phyloP scores from a whole-genome alignment of 2,329 filamentous ascomycete genomes.

The Exophiala sp. region DNA sequence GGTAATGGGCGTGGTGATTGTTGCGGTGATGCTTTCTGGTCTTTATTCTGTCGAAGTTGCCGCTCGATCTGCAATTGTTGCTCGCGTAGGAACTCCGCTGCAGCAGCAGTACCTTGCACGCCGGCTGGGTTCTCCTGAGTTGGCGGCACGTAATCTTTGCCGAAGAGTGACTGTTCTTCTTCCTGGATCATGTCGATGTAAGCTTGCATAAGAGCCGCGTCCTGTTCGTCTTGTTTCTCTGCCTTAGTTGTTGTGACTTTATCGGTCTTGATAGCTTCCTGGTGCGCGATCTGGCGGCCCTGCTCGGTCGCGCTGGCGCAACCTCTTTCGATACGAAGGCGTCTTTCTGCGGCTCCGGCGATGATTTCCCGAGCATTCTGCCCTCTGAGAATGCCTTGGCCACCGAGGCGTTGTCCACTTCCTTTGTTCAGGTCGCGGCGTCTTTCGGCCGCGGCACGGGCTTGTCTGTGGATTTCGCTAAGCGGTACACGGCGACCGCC shows the following conservation, averaged over 20 bases:
- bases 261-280: constrained; percentile 57
- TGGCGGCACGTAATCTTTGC: constrained; percentile 53
- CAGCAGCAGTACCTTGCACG: constrained; percentile 38
- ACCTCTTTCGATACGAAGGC: constrained; percentile 64
- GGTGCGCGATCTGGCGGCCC: constrained; percentile 62
- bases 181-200: constrained; percentile 83
- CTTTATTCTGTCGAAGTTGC: constrained; percentile 11
- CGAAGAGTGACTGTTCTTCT: constrained; percentile 62
- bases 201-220: constrained; percentile 78
- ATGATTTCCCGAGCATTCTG: constrained; percentile 70
- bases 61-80: constrained; percentile 19
- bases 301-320: constrained; percentile 71
- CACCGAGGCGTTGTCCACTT: constrained; percentile 71
- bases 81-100: constrained; percentile 15
- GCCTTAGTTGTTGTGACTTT: constrained; percentile 79
- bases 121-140: constrained; percentile 53
- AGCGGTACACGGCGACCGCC: constrained; percentile 65
- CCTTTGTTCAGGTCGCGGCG: constrained; percentile 54
- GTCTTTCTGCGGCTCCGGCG: constrained; percentile 66
- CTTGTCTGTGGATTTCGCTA: constrained; percentile 70
- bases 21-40: constrained; percentile 1
- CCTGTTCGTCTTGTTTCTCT: constrained; percentile 85
- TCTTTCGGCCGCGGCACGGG: constrained; percentile 70
- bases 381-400: constrained; percentile 54
- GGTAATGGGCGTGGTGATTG: neutral